Evolutionary conservation across 176 grass and related monocot species (phyloP).

Genomic region (Luzula sylvatica): DNA sequence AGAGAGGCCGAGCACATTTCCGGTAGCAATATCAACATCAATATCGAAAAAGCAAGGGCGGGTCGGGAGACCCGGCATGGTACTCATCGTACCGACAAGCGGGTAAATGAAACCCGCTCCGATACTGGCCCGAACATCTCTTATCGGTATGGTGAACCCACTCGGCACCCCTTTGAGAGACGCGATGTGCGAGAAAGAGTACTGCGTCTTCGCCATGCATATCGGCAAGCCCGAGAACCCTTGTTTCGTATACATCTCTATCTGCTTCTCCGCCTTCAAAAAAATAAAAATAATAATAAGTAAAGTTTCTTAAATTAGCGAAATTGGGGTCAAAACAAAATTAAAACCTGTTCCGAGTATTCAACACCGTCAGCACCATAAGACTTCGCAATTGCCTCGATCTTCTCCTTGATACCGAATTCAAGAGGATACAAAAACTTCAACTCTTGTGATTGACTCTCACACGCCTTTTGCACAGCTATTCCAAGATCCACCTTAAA

Average conservation of each 20-base stretch:
- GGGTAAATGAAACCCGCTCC: conserved; percentile 95
- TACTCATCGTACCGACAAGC: conserved; percentile 87
- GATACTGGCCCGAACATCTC: conserved; percentile 82
- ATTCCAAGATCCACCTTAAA: conserved; percentile 85
- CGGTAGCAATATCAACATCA: conserved; percentile 58
- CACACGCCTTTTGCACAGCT: conserved; percentile 82
- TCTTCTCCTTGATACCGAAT: conserved; percentile 85
- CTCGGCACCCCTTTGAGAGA: conserved; percentile 63
- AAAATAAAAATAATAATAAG: conserved; percentile 4
- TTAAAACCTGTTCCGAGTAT: conserved; percentile 73
- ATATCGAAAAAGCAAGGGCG: conserved; percentile 95
- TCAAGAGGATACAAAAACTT: conserved; percentile 87
- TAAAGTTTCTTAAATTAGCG: no score
- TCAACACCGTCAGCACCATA: conserved; percentile 84
- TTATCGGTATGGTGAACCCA: conserved; percentile 67
- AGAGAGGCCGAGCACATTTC: conserved; percentile 67
- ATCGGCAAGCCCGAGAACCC: conserved; percentile 89
- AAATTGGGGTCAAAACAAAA: background rate
- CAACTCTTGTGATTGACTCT: conserved; percentile 54
- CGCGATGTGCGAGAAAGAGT: conserved; percentile 80
- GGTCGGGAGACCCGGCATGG: conserved; percentile 90
- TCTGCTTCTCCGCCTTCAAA: conserved; percentile 78
- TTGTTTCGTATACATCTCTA: conserved; percentile 87
- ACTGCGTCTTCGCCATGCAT: conserved; percentile 97
- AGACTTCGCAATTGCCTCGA: conserved; percentile 77